phyloP scores from a whole-genome alignment of 768 basidiomycete species.

The Cubamyces sp. region DNA sequence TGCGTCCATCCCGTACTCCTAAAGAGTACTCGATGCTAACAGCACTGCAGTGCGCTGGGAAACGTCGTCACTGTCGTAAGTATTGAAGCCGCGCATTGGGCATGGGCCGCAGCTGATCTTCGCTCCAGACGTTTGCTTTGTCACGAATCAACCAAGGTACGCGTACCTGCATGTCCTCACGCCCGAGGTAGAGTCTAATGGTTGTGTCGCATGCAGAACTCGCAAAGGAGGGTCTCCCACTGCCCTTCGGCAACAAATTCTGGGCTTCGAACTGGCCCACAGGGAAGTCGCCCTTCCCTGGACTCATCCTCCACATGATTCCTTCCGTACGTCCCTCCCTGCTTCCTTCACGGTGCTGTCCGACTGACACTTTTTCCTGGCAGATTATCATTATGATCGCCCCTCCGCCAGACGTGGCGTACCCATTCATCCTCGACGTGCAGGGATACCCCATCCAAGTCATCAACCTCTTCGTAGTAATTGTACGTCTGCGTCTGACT shows the following conservation, averaged over 20 bases:
- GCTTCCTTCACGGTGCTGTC: slow-evolving; percentile 11
- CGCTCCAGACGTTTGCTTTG: slow-evolving; percentile 51
- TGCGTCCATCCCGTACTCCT: too few relatives aligned
- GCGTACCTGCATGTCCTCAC: not conserved
- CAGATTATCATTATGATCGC: slow-evolving; percentile 44
- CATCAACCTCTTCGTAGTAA: slow-evolving; percentile 53
- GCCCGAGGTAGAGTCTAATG: too few relatives aligned
- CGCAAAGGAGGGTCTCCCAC: slow-evolving; percentile 64
- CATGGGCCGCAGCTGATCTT: slow-evolving; percentile 21
- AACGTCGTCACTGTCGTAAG: slow-evolving; percentile 34
- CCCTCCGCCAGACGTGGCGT: slow-evolving; percentile 41
- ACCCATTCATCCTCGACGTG: slow-evolving; percentile 45
- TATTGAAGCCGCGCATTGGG: slow-evolving; percentile 1
- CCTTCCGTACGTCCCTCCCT: slow-evolving; percentile 44
- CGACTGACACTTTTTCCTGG: slow-evolving; percentile 42
- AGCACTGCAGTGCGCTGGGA: not conserved
- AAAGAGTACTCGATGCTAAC: not conserved
- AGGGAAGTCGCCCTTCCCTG: slow-evolving; percentile 58
- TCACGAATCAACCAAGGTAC: slow-evolving; percentile 55
- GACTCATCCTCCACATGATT: slow-evolving; percentile 57
- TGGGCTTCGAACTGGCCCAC: slow-evolving; percentile 69
- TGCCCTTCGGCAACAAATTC: slow-evolving; percentile 60
- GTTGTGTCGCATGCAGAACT: slow-evolving; percentile 39
- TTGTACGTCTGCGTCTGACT: slow-evolving; percentile 36
- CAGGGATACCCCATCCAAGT: slow-evolving; percentile 54